Evolutionary conservation across 176 grass and related monocot species (phyloP).

Genomic region (Avena atlantica): DNA sequence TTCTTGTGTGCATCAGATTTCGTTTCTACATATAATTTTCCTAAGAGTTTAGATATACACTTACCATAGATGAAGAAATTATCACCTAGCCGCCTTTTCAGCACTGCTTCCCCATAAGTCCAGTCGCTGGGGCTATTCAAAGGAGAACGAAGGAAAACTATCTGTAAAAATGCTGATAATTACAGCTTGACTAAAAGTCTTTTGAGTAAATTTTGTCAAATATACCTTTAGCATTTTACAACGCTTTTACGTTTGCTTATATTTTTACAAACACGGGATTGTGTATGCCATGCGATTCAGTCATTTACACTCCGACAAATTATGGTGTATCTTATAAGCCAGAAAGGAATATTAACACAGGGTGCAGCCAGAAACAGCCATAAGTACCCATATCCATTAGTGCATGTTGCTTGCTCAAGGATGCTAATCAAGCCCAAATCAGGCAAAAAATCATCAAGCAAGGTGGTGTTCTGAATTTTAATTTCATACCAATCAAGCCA

Average conservation of each 20-base stretch:
- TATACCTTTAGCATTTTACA: neutral
- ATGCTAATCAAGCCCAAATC: neutral
- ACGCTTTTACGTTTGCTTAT: too few species aligned
- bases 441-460: neutral
- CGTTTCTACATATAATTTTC: too few species aligned
- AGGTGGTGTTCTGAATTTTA: too few species aligned
- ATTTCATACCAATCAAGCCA: too few species aligned
- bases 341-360: neutral
- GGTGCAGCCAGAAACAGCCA: too few species aligned
- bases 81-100: slow-evolving; percentile 64
- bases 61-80: slow-evolving; percentile 85
- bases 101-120: slow-evolving; percentile 71
- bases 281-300: neutral
- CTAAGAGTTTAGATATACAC: neutral
- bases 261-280: too few species aligned
- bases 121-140: slow-evolving; percentile 65
- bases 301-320: neutral
- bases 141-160: slow-evolving; percentile 12
- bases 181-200: neutral
- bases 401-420: neutral
- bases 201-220: neutral
- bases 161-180: neutral
- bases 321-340: neutral
- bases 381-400: neutral
- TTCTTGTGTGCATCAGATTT: neutral